Percentiles rank a stretch among this genome's conserved stretches.
Evolutionary conservation across 768 basidiomycete genomes (phyloP).

Genomic region (Mycena olivaceomarginata): DNA sequence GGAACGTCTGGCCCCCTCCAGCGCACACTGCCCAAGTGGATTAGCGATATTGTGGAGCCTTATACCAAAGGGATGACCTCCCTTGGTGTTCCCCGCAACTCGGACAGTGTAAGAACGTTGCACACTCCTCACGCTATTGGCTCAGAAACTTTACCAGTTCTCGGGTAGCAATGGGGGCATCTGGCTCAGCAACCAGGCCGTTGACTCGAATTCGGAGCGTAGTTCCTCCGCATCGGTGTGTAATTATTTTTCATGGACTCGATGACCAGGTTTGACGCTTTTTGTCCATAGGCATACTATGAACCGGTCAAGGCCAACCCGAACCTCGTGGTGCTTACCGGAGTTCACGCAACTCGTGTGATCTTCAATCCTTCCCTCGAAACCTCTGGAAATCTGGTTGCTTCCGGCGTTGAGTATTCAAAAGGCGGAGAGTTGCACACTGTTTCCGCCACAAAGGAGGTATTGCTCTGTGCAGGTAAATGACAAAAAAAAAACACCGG

Average conservation of each 20-base stretch:
- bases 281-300: conserved; percentile 65
- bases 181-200: conserved; percentile 32
- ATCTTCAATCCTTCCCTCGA: conserved; percentile 33
- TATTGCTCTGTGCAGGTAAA: conserved; percentile 63
- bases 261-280: background rate
- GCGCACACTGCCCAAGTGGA: conserved; percentile 39
- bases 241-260: background rate
- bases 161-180: conserved; percentile 45
- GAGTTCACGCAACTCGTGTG: conserved; percentile 49
- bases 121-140: background rate
- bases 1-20: conserved; percentile 41
- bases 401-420: conserved; percentile 49
- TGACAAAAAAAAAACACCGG: background rate
- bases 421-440: conserved; percentile 41
- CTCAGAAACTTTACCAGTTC: conserved; percentile 14
- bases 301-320: conserved; percentile 67
- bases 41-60: conserved; percentile 20
- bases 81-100: conserved; percentile 32
- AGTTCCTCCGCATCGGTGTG: conserved; percentile 28
- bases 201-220: conserved; percentile 4
- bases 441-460: conserved; percentile 61
- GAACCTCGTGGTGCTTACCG: conserved; percentile 51
- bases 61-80: conserved; percentile 11
- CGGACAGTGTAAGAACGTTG: conserved; percentile 14
- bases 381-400: conserved; percentile 24